Base-by-base conservation (phyloP, 805 yeast species). In the Candida ascalaphidarum region DNA sequence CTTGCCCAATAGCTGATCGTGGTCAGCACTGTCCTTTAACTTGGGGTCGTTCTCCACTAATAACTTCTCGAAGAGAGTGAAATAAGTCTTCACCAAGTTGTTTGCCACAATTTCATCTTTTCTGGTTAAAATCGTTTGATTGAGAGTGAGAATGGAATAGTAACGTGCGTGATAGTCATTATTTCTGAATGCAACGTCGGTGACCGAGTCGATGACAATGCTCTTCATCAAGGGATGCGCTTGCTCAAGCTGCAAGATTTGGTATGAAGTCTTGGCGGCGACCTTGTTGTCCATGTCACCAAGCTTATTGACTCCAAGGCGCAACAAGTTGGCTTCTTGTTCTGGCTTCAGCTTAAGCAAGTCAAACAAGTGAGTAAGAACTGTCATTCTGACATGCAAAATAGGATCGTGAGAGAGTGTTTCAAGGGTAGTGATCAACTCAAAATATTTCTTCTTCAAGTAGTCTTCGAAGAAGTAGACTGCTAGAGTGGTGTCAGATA, bases 181-280 rank as follows among this genome's bases (percentile, higher is more conserved):
- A 28, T 77, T 72, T 45, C 82, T 74, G 55, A 84, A 79, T 18
- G 85, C 64, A 28, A 80, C 69, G 51, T 92, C 97, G 27, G 82
- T 72, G 21, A 89, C 80, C 4, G 92, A 65, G 36, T 84, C 84
- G 22, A 80, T 71, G 22, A 92, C 66, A 32, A 89, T 74, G 29
- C 72, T 60, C 54, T 86, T 89, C 97, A 92, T 92, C 27, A 92
- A 92, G 12, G 98, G 98, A 52, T 92, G 98, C 4, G 77, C 80
- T 52, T 84, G 94, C 52, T 92, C 82, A 23, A 86, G 58, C 43
- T 80, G 79, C 38, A 88, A 65, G 25, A 92, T 59, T 38, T 79
- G 77, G 52, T 74, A 84, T 4, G 96, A 86, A 1, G 94, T 74
- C 48, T 83, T 83, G 1, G 97, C 81, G 1, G 94, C 74, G 4